These are phyloP conservation scores for Dendrobium nobile DNA, from an alignment of 106 monocot species.

Conservation along the genomic window DNA sequence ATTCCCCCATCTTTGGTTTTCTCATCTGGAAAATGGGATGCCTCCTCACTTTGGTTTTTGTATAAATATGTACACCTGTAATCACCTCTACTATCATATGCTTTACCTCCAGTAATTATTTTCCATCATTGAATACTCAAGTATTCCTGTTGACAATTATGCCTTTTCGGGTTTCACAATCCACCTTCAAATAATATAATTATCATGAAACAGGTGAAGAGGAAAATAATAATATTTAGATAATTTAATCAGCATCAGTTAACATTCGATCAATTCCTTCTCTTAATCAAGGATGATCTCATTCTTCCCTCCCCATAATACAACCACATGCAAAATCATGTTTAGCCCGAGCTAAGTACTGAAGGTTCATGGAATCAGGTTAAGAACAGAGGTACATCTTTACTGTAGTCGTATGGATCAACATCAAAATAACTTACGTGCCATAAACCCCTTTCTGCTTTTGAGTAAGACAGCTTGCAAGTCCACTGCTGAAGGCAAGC, in stretches of 20 bases:
- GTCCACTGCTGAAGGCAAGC: not conserved
- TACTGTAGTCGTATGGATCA: not conserved
- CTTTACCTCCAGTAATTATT: too few relatives aligned
- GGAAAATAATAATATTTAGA: too few relatives aligned
- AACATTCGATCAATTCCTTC: not conserved
- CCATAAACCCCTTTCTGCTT: not conserved
- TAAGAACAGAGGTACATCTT: too few relatives aligned
- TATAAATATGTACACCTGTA: not conserved
- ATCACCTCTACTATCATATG: not conserved
- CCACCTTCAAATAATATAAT: too few relatives aligned
- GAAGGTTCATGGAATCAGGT: too few relatives aligned
- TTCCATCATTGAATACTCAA: not conserved
- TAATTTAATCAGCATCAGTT: not conserved
- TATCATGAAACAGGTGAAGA: too few relatives aligned
- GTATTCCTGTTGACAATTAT: too few relatives aligned
- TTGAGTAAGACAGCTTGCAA: not conserved
- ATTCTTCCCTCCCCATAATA: too few relatives aligned
- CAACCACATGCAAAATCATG: too few relatives aligned
- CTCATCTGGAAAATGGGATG: conserved; percentile 4
- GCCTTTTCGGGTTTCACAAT: too few relatives aligned
- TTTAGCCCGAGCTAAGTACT: too few relatives aligned
- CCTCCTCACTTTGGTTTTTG: not conserved
- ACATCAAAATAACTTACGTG: not conserved
- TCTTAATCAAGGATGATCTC: too few relatives aligned
- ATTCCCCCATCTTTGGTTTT: not conserved